Base-by-base conservation (phyloP, 257 asterid species). In the Solanum dulcamara region DNA sequence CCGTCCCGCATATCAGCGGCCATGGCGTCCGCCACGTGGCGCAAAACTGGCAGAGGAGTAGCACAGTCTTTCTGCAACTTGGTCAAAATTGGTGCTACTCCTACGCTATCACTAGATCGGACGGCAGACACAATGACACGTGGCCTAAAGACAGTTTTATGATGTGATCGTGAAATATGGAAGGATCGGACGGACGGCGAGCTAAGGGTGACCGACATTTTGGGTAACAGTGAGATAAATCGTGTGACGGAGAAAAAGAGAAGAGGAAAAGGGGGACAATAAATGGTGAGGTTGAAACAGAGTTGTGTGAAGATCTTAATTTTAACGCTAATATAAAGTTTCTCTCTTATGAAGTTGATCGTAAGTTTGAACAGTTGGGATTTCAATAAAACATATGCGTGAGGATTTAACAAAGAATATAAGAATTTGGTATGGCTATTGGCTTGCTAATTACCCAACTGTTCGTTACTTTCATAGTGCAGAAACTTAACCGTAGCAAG, bases 1-100 rank as follows among this genome's bases (percentile, higher is more conserved):
- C 98, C 98, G 44, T 94, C 93, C 40, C 94, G 91, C 95, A 94
- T 93, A 85, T 92, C 98, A 11, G 85, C 90, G 10, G 93, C 93
- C 96, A 94, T 94, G 15, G 97, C 90, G 42, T 92, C 95, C 1
- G 93, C 94, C 88, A 94, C 96, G 87, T 91, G 93, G 88, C 93
- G 96, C 89, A 94, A 87, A 40, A 94, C 88, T 4, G 94, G 96
- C 85, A 93, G 84, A 30, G 97, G 98, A 81, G 97, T 91, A 79
- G 95, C 92, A 85, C 96, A 94, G 64, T 93, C 97, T 83, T 84
- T 88, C 89, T 91, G 89, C 90, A 94, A 64, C 90, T 93, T 91
- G 30, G 92, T 91, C 85, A 94, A 88, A 74, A 91, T 89, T 48
- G 93, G 88, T 35, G 91, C 87, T 28, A 84, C 90, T 12, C 50